Evolutionary conservation across 2,329 filamentous ascomycete genomes (phyloP), one percentile per base, ranked within the genome.

Genomic region (Trichoderma semiorbis): DNA sequence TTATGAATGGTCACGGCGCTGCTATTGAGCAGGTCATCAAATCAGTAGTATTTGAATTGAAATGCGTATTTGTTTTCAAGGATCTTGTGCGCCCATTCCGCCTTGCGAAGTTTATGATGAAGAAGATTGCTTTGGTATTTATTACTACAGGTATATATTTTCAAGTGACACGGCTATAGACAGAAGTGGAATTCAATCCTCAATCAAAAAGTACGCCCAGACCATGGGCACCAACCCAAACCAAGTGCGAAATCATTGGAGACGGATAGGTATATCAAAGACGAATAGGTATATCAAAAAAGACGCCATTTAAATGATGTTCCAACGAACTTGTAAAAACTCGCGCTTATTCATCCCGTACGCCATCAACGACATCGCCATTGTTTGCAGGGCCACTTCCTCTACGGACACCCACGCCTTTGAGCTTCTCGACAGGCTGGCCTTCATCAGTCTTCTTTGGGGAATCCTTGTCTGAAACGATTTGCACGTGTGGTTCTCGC

Each of bases 341-440:
- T 21, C 7, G 21, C 26, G 8, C 58, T 66, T 32, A 71, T n/a
- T 65, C 65, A 21, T 72, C 70, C 3, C 63, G 72, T 36, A 43
- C 57, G 61, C 53, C 69, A 34, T 75, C 71, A 14, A 73, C 58
- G 3, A 7, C 28, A 6, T 62, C 30, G 43, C 58, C 61, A 21
- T 66, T 57, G 5, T 66, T 30, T 1, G 63, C 8, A 39, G 24
- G 58, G 2, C 58, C 68, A 18, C 68, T 72, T 30, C 74, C 71
- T 60, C 73, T 61, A 8, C 74, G 72, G 10, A 78, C 77, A 12
- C 77, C 78, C 3, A 76, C 74, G 10, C 76, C 76, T 71, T 77
- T 79, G 10, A 79, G 73, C 72, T 78, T 79, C n/a, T 78, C 74
- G n/a, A 70, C 67, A 3, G 76, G 72, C n/a, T 73, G 74, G 12